A percentile compares a stretch with the other conserved stretches of the same genome.
Evolutionary conservation across 2,329 filamentous ascomycete species (phyloP).

Genomic region (Sclerotinia spermophila): DNA sequence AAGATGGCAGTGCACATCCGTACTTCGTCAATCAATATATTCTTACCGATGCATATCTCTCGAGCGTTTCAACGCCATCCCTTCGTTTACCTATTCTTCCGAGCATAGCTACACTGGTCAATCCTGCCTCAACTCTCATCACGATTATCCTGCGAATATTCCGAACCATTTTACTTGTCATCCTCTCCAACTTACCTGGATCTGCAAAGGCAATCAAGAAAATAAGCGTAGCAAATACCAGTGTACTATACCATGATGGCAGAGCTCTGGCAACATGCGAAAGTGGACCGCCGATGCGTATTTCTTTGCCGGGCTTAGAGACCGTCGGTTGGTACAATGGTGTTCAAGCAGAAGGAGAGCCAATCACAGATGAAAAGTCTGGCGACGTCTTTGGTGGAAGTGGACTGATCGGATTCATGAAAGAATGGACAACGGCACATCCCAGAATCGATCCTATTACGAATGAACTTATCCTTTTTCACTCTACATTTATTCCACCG

Average conservation of each 20-base stretch:
- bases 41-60: constrained; percentile 62
- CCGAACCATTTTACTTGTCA: constrained; percentile 53
- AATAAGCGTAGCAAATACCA: constrained; percentile 69
- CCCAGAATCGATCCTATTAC: constrained; percentile 63
- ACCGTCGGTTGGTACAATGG: constrained; percentile 71
- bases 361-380: constrained; percentile 39
- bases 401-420: constrained; percentile 58
- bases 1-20: constrained; percentile 46
- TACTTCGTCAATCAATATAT: constrained; percentile 69
- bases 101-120: constrained; percentile 64
- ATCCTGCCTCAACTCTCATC: constrained; percentile 51
- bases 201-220: constrained; percentile 56
- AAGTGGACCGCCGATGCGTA: constrained; percentile 65
- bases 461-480: constrained; percentile 64
- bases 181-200: constrained; percentile 55
- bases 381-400: constrained; percentile 52
- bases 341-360: constrained; percentile 49
- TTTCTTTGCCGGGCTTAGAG: constrained; percentile 59
- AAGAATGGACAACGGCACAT: constrained; percentile 68
- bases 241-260: constrained; percentile 63
- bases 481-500: constrained; percentile 61
- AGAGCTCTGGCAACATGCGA: constrained; percentile 67
- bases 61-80: constrained; percentile 45
- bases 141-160: constrained; percentile 50
- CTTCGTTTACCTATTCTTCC: constrained; percentile 58